Base-by-base conservation (phyloP, 2,329 filamentous ascomycete genomes). In the Trematosphaeria pertusa region DNA sequence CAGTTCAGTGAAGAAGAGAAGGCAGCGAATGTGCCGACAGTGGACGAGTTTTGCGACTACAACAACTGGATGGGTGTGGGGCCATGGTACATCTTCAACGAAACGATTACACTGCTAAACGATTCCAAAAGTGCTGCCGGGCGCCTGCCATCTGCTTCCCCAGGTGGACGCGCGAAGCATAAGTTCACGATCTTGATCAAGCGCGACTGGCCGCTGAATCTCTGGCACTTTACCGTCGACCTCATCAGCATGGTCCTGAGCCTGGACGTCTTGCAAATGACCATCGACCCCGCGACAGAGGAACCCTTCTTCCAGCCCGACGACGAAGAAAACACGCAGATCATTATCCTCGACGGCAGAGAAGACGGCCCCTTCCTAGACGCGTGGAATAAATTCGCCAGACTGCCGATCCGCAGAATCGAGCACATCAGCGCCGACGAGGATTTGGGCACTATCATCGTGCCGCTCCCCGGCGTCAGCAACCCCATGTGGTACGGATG, bases 1-100 rank as follows among this genome's bases (percentile, higher is more conserved):
- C 18, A 37, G 17, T 37, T 37, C 18, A 22, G 14, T 7, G 34
- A 37, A 37, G 34, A 22, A 37, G 34, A 37, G 34, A 20, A 22
- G 14, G 34, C 34, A 18, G 18, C 18, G 18, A 20, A n/a, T 22
- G 34, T 37, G 20, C 8, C n/a, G 34, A 22, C 9, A 20, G 14
- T n/a, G 7, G 19, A 37, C 3, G 34, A 37, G 8, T 37, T 37
- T 22, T 19, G 14, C 14, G 17, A 37, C n/a, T 22, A 28, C 24
- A 18, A 37, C 34, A 10, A n/a, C 34, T 37, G 34, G 34, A 18
- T 21, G 5, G 34, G 5, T 21, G 18, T 9, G 20, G 34, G 22
- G 14, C 34, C n/a, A 5, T 37, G 9, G 10, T 6, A 21, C 20
- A 12, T 19, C 9, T 37, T 37, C 20, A 22, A 37, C 17, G 9